These are phyloP conservation scores for Paracorniculantispora psalliotae DNA, from an alignment of 2,329 filamentous ascomycete species.

Conservation along the genomic window DNA sequence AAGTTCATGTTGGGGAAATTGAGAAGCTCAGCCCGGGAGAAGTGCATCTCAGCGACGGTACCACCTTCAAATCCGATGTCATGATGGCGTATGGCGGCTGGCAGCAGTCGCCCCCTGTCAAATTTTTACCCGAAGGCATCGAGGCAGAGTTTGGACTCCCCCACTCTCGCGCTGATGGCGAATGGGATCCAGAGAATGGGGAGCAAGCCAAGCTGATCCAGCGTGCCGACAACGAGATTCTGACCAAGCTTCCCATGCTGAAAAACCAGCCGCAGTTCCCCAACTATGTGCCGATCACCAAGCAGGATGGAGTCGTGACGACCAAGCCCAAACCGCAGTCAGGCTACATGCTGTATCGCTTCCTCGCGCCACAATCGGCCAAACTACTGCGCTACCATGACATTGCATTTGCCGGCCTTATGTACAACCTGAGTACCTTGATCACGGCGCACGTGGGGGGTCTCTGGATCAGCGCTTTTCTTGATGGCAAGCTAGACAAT, in stretches of 20 bases:
- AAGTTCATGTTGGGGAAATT: slow-evolving; percentile 50
- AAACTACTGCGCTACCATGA: slow-evolving; percentile 32
- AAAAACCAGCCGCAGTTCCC: slow-evolving; percentile 44
- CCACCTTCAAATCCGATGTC: slow-evolving; percentile 42
- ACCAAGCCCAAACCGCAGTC: slow-evolving; percentile 29
- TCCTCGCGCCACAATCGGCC: slow-evolving; percentile 37
- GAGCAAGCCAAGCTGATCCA: slow-evolving; percentile 30
- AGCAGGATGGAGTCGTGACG: slow-evolving; percentile 32
- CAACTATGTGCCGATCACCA: slow-evolving; percentile 38
- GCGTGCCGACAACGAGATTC: slow-evolving; percentile 48
- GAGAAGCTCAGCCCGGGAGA: slow-evolving; percentile 36
- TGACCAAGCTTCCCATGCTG: slow-evolving; percentile 48
- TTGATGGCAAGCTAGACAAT: slow-evolving; percentile 29
- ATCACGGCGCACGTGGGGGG: slow-evolving; percentile 41
- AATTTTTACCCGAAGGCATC: slow-evolving; percentile 45
- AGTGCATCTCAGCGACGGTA: slow-evolving; percentile 48
- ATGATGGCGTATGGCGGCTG: slow-evolving; percentile 56
- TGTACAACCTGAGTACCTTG: slow-evolving; percentile 36
- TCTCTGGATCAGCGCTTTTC: slow-evolving; percentile 59
- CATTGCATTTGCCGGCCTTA: slow-evolving; percentile 40
- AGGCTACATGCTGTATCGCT: slow-evolving; percentile 39
- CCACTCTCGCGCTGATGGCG: slow-evolving; percentile 24
- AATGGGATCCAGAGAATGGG: slow-evolving; percentile 14
- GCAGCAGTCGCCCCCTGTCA: slow-evolving; percentile 48
- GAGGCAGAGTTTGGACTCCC: slow-evolving; percentile 46